A percentile compares a stretch with the other conserved stretches of the same genome.
phyloP scores from a whole-genome alignment of 768 basidiomycete genomes.

The Imleria badia region DNA sequence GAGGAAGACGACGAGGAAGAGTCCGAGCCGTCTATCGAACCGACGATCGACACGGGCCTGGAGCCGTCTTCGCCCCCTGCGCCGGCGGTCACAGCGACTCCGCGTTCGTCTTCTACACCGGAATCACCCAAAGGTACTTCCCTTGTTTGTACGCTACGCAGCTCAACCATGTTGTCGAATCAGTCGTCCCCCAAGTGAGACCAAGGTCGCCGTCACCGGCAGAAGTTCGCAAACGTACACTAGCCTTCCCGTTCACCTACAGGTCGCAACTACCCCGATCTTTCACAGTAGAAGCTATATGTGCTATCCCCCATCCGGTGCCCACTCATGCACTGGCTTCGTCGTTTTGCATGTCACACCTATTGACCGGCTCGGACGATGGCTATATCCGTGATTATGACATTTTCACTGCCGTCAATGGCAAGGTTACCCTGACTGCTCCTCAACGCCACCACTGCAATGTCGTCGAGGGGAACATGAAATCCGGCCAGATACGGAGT shows the following conservation, averaged over 20 bases:
- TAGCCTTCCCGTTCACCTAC: slow-evolving; percentile 37
- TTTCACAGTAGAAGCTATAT: slow-evolving; percentile 87
- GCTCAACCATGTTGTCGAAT: slow-evolving; percentile 20
- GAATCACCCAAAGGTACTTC: slow-evolving; percentile 36
- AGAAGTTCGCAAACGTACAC: slow-evolving; percentile 46
- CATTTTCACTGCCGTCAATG: slow-evolving; percentile 84
- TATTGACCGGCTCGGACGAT: slow-evolving; percentile 90
- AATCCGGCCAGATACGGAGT: slow-evolving; percentile 77
- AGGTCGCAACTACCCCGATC: slow-evolving; percentile 47
- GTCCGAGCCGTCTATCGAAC: slow-evolving; percentile 39
- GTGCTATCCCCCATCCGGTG: slow-evolving; percentile 85
- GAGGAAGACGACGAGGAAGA: slow-evolving; percentile 54
- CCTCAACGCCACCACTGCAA: slow-evolving; percentile 88
- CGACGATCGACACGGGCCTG: slow-evolving; percentile 28
- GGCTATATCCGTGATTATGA: slow-evolving; percentile 94
- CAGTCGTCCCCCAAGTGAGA: slow-evolving; percentile 25
- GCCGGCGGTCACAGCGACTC: slow-evolving; percentile 23
- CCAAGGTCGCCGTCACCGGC: slow-evolving; percentile 56
- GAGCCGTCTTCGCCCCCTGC: slow-evolving; percentile 31
- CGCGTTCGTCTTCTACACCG: slow-evolving; percentile 29
- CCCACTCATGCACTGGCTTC: slow-evolving; percentile 87
- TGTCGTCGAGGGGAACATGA: slow-evolving; percentile 89
- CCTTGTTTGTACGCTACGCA: background rate
- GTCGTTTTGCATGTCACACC: slow-evolving; percentile 82
- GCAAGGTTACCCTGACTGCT: slow-evolving; percentile 81